Conservation (phyloP, 768 basidiomycete species). For the Pisolithus sp. region DNA sequence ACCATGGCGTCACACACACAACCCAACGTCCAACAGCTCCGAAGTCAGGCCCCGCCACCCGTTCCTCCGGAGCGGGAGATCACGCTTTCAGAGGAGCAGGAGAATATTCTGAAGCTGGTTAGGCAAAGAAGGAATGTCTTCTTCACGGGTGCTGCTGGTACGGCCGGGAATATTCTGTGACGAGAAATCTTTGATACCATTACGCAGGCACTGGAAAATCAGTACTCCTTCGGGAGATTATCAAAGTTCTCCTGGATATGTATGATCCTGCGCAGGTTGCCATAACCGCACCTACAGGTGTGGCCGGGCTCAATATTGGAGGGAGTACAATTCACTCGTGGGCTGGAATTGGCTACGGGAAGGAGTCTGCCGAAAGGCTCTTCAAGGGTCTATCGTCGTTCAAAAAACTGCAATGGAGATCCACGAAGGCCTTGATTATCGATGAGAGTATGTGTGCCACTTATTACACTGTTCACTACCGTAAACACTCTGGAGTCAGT, state of each 20-base stretch:
- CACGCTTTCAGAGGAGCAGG: slow-evolving; percentile 36
- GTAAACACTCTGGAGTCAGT: slow-evolving; percentile 31
- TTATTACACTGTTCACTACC: neutral
- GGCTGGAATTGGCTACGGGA: slow-evolving; percentile 59
- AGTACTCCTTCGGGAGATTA: slow-evolving; percentile 58
- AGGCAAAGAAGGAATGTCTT: slow-evolving; percentile 55
- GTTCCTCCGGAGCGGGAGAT: slow-evolving; percentile 9
- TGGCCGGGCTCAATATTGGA: slow-evolving; percentile 66
- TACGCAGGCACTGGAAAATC: slow-evolving; percentile 63
- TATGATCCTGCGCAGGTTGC: slow-evolving; percentile 31
- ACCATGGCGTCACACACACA: neutral
- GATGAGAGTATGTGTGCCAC: slow-evolving; percentile 59
- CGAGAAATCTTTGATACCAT: neutral
- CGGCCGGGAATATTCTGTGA: slow-evolving; percentile 1
- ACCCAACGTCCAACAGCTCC: neutral
- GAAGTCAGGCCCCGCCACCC: neutral
- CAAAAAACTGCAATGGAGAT: slow-evolving; percentile 42
- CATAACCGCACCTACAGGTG: slow-evolving; percentile 60
- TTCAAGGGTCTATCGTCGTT: slow-evolving; percentile 27
- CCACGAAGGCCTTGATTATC: slow-evolving; percentile 51
- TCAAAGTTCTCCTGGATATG: slow-evolving; percentile 33
- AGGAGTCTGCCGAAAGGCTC: slow-evolving; percentile 39
- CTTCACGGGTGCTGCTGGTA: slow-evolving; percentile 73
- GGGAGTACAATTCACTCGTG: slow-evolving; percentile 63
- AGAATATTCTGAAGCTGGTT: slow-evolving; percentile 37